These are phyloP conservation scores for Rhodotorula sp. DNA, from an alignment of 1,284 basidiomycete genomes.

Conservation along the genomic window DNA sequence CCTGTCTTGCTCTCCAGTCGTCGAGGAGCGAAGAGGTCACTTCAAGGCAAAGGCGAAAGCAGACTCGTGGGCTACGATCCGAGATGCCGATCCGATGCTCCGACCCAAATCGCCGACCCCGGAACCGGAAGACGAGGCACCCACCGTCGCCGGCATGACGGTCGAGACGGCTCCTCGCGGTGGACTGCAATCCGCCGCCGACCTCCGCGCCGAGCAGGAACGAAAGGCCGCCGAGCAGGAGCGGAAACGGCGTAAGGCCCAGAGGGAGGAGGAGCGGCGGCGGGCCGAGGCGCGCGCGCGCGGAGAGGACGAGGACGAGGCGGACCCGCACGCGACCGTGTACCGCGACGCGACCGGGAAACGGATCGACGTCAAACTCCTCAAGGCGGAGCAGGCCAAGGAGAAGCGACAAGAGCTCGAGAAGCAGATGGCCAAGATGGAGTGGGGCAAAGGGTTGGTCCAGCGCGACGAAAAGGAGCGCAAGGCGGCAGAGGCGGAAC, in stretches of 20 bases:
- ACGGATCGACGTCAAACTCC: constrained; percentile 81
- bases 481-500: constrained; percentile 62
- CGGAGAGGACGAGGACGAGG: constrained; percentile 48
- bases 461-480: constrained; percentile 76
- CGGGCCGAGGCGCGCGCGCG: constrained; percentile 43
- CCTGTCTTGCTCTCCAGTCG: constrained; percentile 15
- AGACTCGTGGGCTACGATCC: constrained; percentile 34
- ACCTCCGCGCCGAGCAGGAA: constrained; percentile 49
- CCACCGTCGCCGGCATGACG: constrained; percentile 38
- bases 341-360: constrained; percentile 88
- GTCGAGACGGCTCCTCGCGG: constrained; percentile 52
- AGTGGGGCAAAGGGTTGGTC: constrained; percentile 92
- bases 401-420: constrained; percentile 74
- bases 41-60: constrained; percentile 33
- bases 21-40: constrained; percentile 33
- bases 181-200: constrained; percentile 69
- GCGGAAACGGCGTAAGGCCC: constrained; percentile 49
- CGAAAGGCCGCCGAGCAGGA: constrained; percentile 54
- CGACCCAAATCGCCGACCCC: constrained; percentile 22
- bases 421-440: constrained; percentile 83
- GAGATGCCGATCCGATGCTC: constrained; percentile 22
- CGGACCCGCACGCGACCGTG: constrained; percentile 76
- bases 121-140: constrained; percentile 40
- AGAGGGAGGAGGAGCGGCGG: constrained; percentile 47
- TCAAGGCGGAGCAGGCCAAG: constrained; percentile 73